Conservation (phyloP, 495 filamentous ascomycete genomes). For the Penicillium bialowiezense region DNA sequence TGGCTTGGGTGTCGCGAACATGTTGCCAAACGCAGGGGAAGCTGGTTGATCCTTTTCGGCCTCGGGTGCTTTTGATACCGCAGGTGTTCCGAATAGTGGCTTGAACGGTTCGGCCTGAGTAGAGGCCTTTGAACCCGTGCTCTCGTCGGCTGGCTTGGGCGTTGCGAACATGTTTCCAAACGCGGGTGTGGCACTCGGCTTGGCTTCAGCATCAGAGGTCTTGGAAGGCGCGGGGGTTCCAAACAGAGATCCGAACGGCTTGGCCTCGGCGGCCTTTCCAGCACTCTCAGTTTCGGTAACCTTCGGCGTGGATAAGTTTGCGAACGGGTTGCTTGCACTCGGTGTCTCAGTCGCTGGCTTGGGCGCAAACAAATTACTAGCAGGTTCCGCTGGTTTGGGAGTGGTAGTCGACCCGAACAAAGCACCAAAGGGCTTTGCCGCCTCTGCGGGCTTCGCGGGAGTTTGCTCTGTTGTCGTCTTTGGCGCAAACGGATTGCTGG, state of each 20-base stretch:
- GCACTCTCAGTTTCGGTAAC: constrained; percentile 1
- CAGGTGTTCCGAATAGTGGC: constrained; percentile 2
- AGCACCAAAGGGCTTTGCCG: neutral
- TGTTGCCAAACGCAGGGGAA: constrained; percentile 3
- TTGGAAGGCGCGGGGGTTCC: constrained; percentile 2
- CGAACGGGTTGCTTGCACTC: constrained; percentile 5
- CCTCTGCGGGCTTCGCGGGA: constrained; percentile 2
- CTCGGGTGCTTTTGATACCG: neutral
- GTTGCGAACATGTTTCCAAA: constrained; percentile 12
- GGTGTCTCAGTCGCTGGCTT: constrained; percentile 1
- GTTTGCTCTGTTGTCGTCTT: neutral
- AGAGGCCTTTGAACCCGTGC: neutral
- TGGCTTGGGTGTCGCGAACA: constrained; percentile 13
- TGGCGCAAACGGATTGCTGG: constrained; percentile 1
- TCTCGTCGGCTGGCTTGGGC: constrained; percentile 5
- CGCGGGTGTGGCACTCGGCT: neutral
- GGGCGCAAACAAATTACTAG: constrained; percentile 3
- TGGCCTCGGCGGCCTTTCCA: neutral
- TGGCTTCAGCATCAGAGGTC: neutral
- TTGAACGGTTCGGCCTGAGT: neutral
- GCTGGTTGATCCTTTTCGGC: neutral
- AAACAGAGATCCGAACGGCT: constrained; percentile 3
- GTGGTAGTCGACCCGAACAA: constrained; percentile 2
- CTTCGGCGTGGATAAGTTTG: neutral
- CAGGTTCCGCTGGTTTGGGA: constrained; percentile 1